Base-by-base conservation (phyloP, 352 stramenopile species). In the Globisporangium radiosum region DNA sequence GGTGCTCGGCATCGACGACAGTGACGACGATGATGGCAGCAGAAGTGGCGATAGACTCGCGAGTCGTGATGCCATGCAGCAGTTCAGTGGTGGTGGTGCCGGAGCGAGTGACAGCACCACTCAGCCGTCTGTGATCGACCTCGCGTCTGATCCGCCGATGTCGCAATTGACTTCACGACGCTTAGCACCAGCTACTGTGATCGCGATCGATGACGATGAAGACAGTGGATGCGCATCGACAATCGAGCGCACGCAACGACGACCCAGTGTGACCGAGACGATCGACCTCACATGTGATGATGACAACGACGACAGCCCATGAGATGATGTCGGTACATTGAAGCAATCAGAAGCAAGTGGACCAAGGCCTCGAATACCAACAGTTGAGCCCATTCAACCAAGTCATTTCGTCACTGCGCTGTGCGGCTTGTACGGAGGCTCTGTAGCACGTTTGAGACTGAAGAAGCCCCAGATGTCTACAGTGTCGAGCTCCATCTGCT, bases 1-100 rank as follows among this genome's bases (percentile, higher is more conserved):
- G 52, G 57, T 83, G 7, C 54, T 85, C 4, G 69, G 70, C 0
- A 71, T 83, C 58, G 75, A 87, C 57, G 73, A 84, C 52, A 78
- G 68, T 14, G 70, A 78, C 33, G 70, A 76, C n/a, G 70, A 83
- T 0, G 64, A 82, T 33, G 43, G 54, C 57, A 10, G 14, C 33
- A 4, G 33, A 52, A 13, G 47, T 36, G 8, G 7, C 42, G 37
- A 14, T 11, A 45, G 0, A 6, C 13, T 9, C 15, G 9, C 33
- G 6, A 51, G 47, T 4, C 9, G 52, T 58, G 7, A 54, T 64
- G 5, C 15, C 5, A 4, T 19, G 45, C 15, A 19, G 45, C 3
- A 11, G 52, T 7, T 43, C 45, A n/a, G 39, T 54, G 15, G 14
- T 50, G 45, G 5, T 50, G 3, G 14, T 50, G 19, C 36, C 19